phyloP scores from a whole-genome alignment of 139 green algal genomes.

The Pycnococcus provasolii region DNA sequence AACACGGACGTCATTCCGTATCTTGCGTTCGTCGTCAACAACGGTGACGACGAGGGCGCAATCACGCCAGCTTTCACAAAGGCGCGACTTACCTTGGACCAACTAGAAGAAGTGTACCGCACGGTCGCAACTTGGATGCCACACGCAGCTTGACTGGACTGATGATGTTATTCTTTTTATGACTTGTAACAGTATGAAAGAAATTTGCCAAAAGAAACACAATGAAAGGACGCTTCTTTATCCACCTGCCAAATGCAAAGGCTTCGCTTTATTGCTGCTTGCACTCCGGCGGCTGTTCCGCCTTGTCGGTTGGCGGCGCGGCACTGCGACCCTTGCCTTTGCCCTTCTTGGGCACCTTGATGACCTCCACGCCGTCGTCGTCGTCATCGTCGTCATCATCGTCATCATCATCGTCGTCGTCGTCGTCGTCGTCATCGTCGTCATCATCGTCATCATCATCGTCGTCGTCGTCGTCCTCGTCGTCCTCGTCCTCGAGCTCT shows the following conservation, averaged over 20 bases:
- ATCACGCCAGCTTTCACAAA: no score
- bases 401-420: conserved; percentile 54
- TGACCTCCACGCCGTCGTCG: conserved; percentile 30
- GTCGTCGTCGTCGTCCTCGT: conserved; percentile 55
- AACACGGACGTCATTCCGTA: neutral
- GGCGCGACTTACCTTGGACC: no score
- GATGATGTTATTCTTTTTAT: neutral
- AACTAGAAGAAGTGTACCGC: no score
- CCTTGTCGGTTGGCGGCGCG: neutral
- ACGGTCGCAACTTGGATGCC: no score
- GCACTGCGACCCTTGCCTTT: neutral
- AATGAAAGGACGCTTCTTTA: neutral
- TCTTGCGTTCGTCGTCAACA: neutral
- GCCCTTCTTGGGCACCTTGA: conserved; percentile 25
- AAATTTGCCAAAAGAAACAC: neutral
- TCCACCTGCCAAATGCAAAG: neutral
- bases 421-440: conserved; percentile 49
- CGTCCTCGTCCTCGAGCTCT: conserved; percentile 52
- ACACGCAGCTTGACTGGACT: neutral
- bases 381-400: conserved; percentile 32
- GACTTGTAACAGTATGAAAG: neutral
- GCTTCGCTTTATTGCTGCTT: conserved; percentile 55
- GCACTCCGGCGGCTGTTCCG: conserved; percentile 60
- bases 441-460: conserved; percentile 35
- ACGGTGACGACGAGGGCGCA: neutral